Evolutionary conservation across 257 asterid genomes (phyloP).

Genomic region (Gardenia jasminoides): DNA sequence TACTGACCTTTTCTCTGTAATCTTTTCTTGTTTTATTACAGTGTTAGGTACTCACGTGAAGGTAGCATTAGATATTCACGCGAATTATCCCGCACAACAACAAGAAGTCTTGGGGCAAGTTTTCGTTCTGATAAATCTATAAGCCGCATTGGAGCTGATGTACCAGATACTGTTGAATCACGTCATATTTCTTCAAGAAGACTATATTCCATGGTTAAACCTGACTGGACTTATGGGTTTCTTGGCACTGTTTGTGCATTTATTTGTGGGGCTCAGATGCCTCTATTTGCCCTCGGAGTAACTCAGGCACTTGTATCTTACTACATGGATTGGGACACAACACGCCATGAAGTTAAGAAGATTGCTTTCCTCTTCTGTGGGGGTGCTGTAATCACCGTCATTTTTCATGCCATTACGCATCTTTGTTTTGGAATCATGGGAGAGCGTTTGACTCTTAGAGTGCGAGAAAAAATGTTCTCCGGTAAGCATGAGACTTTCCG

Average conservation of each 20-base stretch:
- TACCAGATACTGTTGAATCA: constrained; percentile 41
- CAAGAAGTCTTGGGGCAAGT: constrained; percentile 89
- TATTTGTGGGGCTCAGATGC: constrained; percentile 93
- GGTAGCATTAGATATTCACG: constrained; percentile 68
- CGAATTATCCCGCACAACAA: constrained; percentile 70
- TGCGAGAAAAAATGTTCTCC: constrained; percentile 80
- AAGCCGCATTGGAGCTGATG: constrained; percentile 65
- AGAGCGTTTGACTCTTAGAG: constrained; percentile 86
- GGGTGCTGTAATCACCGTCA: constrained; percentile 73
- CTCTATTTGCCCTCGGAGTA: constrained; percentile 92
- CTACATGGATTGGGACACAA: constrained; percentile 98
- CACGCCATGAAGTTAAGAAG: constrained; percentile 77
- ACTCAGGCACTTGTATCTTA: constrained; percentile 94
- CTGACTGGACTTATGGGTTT: constrained; percentile 85
- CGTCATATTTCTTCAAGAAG: constrained; percentile 54
- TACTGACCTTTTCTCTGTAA: not conserved
- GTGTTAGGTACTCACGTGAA: constrained; percentile 67
- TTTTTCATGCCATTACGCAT: constrained; percentile 75
- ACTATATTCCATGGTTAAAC: constrained; percentile 75
- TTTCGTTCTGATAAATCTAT: constrained; percentile 85
- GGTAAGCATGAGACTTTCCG: constrained; percentile 38
- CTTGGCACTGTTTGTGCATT: constrained; percentile 77
- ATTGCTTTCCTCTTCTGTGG: constrained; percentile 79
- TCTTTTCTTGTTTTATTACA: constrained; percentile 24
- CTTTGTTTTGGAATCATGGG: constrained; percentile 92